A percentile compares a stretch with the other conserved stretches of the same genome.
phyloP scores from a whole-genome alignment of 2,329 filamentous ascomycete genomes.

The Penicillium palitans region DNA sequence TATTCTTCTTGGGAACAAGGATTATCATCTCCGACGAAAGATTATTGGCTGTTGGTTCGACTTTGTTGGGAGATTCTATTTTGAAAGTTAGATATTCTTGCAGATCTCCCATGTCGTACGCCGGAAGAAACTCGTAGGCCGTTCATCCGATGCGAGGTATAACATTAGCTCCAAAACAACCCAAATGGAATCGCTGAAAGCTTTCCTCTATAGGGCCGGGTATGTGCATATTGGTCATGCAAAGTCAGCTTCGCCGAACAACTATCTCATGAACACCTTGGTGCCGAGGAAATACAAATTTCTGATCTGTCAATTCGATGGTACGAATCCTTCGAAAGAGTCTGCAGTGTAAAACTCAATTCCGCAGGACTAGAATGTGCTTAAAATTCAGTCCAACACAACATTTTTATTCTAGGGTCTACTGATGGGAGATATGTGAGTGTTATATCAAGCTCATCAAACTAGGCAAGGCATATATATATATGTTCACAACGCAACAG shows the following conservation, averaged over 20 bases:
- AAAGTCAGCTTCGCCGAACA: not conserved
- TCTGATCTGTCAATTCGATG: not conserved
- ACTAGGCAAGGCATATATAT: not conserved
- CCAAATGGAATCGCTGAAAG: not conserved
- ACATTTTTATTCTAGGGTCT: not conserved
- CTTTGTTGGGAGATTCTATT: not conserved
- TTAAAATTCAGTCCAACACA: not conserved
- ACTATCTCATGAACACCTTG: not conserved
- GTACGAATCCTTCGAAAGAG: not conserved
- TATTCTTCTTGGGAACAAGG: not conserved
- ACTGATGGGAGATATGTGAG: too few species aligned
- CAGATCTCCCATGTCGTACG: not conserved
- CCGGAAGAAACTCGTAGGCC: not conserved
- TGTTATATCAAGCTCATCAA: not conserved
- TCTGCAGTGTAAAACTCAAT: not conserved
- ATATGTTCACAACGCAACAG: not conserved
- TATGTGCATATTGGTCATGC: not conserved
- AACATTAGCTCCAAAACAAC: not conserved
- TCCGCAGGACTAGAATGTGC: not conserved
- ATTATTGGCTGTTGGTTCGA: not conserved
- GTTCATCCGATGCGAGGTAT: not conserved
- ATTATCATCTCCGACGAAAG: not conserved
- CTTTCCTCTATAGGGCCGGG: not conserved
- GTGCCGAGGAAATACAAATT: not conserved
- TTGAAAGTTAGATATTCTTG: not conserved